Evolutionary conservation across 257 asterid genomes (phyloP).

Genomic region (Scutellaria baicalensis): DNA sequence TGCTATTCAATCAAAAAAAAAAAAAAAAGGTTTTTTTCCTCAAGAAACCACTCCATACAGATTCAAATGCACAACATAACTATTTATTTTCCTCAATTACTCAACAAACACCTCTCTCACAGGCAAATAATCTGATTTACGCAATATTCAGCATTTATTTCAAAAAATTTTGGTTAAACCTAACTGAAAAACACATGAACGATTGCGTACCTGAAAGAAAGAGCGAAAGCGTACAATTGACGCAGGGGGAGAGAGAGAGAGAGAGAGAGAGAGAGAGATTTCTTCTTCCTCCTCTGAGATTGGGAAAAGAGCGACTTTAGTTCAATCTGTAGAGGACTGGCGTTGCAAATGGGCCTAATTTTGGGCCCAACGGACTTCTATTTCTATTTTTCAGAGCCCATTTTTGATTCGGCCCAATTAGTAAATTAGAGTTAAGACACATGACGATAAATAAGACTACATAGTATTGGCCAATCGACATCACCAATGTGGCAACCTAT

Average conservation of each 20-base stretch:
- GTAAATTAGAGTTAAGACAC: no score
- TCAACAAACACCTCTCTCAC: neutral
- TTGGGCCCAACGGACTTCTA: neutral
- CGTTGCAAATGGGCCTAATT: neutral
- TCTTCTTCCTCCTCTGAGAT: neutral
- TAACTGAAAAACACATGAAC: neutral
- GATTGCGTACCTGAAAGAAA: slow-evolving; percentile 4
- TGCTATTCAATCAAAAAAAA: neutral
- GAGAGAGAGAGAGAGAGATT: neutral
- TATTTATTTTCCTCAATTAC: neutral
- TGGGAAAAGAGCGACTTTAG: neutral
- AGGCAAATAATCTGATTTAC: neutral
- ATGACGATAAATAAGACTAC: no score
- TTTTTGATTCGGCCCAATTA: neutral
- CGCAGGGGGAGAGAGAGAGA: neutral
- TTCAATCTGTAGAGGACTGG: neutral
- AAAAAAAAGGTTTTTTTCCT: neutral
- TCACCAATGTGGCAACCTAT: neutral
- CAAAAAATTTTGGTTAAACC: slow-evolving; percentile 6
- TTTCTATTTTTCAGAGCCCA: neutral
- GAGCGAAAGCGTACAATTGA: neutral
- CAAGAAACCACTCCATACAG: neutral
- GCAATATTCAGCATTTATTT: neutral
- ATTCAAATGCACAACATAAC: neutral
- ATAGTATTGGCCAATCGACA: neutral